Evolutionary conservation across 1,139 yeast genomes (phyloP).

Genomic region (Maudiozyma humilis): DNA sequence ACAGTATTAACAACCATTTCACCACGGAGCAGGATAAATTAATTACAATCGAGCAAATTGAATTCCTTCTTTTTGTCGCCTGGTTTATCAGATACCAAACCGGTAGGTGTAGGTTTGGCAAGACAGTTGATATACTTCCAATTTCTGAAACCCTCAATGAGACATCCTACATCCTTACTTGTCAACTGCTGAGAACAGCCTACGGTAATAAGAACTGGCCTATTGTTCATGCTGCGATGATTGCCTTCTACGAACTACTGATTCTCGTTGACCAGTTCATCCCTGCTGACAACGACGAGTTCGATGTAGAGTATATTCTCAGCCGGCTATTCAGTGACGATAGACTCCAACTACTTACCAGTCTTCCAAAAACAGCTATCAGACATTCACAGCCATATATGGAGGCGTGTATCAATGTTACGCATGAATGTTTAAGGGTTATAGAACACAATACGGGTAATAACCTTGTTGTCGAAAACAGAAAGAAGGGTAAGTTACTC

Average conservation of each 20-base stretch:
- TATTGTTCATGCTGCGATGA: conserved; percentile 62
- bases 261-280: conserved; percentile 47
- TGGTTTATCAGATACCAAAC: conserved; percentile 58
- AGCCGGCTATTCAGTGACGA: conserved; percentile 56
- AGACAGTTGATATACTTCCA: conserved; percentile 23
- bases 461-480: conserved; percentile 46
- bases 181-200: conserved; percentile 49
- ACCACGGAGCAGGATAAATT: conserved; percentile 39
- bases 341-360: conserved; percentile 50
- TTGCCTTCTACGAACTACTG: conserved; percentile 60
- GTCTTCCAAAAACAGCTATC: conserved; percentile 57
- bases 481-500: conserved; percentile 32
- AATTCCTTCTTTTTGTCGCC: conserved; percentile 53
- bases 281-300: conserved; percentile 24
- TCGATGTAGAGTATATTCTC: conserved; percentile 41
- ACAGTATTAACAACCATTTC: conserved; percentile 43
- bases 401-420: conserved; percentile 54
- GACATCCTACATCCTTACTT: conserved; percentile 52
- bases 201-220: conserved; percentile 44
- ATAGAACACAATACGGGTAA: conserved; percentile 63
- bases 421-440: conserved; percentile 57
- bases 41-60: conserved; percentile 33
- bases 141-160: conserved; percentile 64
- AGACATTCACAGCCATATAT: conserved; percentile 60
- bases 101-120: conserved; percentile 20